Evolutionary conservation across 164 flowering plant species (phyloP).

Genomic region (Amborella trichopoda): DNA sequence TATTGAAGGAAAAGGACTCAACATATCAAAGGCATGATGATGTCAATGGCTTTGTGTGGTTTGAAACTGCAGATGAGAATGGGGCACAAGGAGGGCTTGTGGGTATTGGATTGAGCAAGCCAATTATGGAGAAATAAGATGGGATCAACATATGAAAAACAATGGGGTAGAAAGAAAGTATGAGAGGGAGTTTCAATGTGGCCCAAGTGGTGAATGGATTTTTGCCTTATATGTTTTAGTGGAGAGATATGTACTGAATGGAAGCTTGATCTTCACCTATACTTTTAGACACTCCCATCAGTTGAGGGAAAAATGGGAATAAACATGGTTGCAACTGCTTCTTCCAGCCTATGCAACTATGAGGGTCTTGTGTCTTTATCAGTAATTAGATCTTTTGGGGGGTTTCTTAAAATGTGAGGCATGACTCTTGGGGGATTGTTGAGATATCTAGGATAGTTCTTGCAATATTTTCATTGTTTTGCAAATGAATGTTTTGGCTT

Average conservation of each 20-base stretch:
- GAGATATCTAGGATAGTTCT: too few relatives aligned
- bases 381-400: too few relatives aligned
- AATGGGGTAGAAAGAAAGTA: neutral
- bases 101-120: slow-evolving; percentile 3
- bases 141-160: neutral
- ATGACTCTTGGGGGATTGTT: too few relatives aligned
- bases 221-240: slow-evolving; percentile 42
- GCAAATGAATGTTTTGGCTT: too few relatives aligned
- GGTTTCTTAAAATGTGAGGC: too few relatives aligned
- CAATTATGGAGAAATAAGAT: slow-evolving; percentile 24
- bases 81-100: neutral
- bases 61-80: neutral
- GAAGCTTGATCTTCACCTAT: slow-evolving; percentile 26
- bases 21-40: neutral
- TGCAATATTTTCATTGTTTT: too few relatives aligned
- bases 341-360: too few relatives aligned
- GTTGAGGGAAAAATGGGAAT: slow-evolving; percentile 33
- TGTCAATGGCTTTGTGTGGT: slow-evolving; percentile 5
- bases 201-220: slow-evolving; percentile 17
- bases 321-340: too few relatives aligned
- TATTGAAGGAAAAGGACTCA: slow-evolving; percentile 1
- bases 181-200: neutral
- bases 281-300: slow-evolving; percentile 37
- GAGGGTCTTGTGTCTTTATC: too few relatives aligned
- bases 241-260: slow-evolving; percentile 51